Conservation (phyloP, 139 green algal genomes). For the Ettlia oleoabundans region DNA sequence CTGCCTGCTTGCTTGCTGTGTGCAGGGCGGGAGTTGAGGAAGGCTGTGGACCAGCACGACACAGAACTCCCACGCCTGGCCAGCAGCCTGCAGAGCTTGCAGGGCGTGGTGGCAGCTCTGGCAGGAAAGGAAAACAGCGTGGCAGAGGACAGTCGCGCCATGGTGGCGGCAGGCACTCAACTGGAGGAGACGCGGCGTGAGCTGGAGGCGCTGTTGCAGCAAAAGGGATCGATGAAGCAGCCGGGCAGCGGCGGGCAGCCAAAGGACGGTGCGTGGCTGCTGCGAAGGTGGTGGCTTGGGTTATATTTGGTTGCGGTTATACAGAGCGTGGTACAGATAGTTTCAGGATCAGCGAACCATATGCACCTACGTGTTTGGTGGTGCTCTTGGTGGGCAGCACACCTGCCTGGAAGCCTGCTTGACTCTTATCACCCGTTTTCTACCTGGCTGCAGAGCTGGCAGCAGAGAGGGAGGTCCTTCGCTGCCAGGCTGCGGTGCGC, state of each 20-base stretch:
- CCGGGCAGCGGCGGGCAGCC: neutral
- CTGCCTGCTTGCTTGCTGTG: neutral
- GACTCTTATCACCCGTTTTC: too few species aligned
- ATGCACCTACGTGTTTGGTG: too few species aligned
- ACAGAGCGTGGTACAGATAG: too few species aligned
- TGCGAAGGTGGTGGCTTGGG: too few species aligned
- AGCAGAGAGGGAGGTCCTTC: constrained; percentile 33
- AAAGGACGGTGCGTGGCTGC: constrained; percentile 3
- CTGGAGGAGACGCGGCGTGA: constrained; percentile 11
- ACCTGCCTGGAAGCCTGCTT: too few species aligned
- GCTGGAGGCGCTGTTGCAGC: constrained; percentile 11
- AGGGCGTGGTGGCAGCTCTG: constrained; percentile 24
- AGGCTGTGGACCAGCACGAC: constrained; percentile 1
- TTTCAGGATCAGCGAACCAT: too few species aligned
- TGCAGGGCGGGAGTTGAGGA: constrained; percentile 12
- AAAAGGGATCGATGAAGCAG: neutral
- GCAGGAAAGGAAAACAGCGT: constrained; percentile 53
- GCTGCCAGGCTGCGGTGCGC: constrained; percentile 24
- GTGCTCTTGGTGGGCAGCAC: too few species aligned
- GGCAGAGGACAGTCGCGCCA: constrained; percentile 43
- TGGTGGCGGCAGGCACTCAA: constrained; percentile 30
- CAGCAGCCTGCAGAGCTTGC: neutral
- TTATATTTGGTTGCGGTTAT: too few species aligned
- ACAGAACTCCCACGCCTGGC: neutral
- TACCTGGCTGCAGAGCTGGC: constrained; percentile 26